These are phyloP conservation scores for Fomitopsis palustris DNA, from an alignment of 1,284 basidiomycete genomes.

Conservation along the genomic window DNA sequence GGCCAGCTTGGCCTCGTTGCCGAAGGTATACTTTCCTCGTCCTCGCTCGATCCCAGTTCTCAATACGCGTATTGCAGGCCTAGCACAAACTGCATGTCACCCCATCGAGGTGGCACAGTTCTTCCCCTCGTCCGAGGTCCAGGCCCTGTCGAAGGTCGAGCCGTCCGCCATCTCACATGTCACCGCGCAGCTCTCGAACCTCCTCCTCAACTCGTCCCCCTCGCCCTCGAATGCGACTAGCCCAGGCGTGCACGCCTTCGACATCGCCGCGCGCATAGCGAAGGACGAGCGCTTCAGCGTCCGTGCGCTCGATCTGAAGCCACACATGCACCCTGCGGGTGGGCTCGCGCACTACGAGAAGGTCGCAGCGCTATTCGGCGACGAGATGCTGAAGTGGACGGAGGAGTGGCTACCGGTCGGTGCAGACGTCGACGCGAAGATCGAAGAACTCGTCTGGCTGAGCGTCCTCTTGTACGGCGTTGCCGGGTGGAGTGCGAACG, in stretches of 20 bases:
- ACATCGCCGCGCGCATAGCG: conserved; percentile 35
- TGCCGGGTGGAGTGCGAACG: conserved; percentile 30
- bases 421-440: conserved; percentile 32
- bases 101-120: conserved; percentile 16
- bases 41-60: neutral
- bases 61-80: conserved; percentile 20
- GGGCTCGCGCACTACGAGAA: conserved; percentile 27
- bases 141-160: conserved; percentile 5
- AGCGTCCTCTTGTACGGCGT: conserved; percentile 39
- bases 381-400: conserved; percentile 39
- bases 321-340: conserved; percentile 15
- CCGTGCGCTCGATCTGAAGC: conserved; percentile 41
- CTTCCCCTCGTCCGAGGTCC: conserved; percentile 26
- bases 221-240: conserved; percentile 7
- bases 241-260: conserved; percentile 31
- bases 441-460: conserved; percentile 44
- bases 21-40: conserved; percentile 45
- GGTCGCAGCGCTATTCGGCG: conserved; percentile 24
- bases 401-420: conserved; percentile 46
- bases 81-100: conserved; percentile 34
- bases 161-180: conserved; percentile 11
- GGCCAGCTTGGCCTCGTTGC: conserved; percentile 56
- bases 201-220: conserved; percentile 3
- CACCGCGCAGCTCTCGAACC: conserved; percentile 17
- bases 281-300: conserved; percentile 32